Base-by-base conservation (phyloP, 2,329 filamentous ascomycete genomes). In the Hymenoscyphus fructigenus region DNA sequence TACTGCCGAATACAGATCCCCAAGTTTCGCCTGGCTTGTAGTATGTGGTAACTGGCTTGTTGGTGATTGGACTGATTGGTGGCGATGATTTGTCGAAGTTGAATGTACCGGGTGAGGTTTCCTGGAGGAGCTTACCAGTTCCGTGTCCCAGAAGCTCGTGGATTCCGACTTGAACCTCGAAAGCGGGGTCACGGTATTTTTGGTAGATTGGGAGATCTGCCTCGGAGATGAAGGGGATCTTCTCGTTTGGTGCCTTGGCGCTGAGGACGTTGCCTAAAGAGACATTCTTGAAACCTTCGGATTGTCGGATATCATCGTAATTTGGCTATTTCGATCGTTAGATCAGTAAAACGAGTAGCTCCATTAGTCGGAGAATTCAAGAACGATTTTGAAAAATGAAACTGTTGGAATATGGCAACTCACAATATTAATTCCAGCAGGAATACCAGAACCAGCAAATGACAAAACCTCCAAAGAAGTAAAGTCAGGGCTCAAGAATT, bases 1-100 rank as follows among this genome's bases (percentile, higher is more conserved):
- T 87, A 66, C 91, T 87, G 29, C 93, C 93, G 74, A 98, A 98
- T 0, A 97, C 92, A 5, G 89, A 92, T 63, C 92, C 91, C 93
- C 93, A 98, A 0, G 94, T 98, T 78, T 97, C 92, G 2, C 93
- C 93, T 2, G 92, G 92, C 78, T 95, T 96, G 81, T 98, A 98
- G 88, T 91, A 97, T 1, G 90, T 92, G 1, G 85, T 86, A 58
- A 97, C 83, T 0, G 91, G 91, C 77, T 94, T 89, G 66, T 86
- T 83, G 5, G 88, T 91, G 50, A 97, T 78, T 0, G 93, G 94
- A 73, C 88, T 96, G 60, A 92, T 80, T 0, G 94, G 94, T 7
- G 91, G 93, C 75, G 92, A 91, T 67, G 88, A 81, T 65, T 88
- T 81, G 75, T 98, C 91, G 74, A 98, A 98, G 81, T 98, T 98